Evolutionary conservation across 352 stramenopile genomes (phyloP), one percentile per base, ranked within the genome.

Genomic region (Phytophthora pistaciae): DNA sequence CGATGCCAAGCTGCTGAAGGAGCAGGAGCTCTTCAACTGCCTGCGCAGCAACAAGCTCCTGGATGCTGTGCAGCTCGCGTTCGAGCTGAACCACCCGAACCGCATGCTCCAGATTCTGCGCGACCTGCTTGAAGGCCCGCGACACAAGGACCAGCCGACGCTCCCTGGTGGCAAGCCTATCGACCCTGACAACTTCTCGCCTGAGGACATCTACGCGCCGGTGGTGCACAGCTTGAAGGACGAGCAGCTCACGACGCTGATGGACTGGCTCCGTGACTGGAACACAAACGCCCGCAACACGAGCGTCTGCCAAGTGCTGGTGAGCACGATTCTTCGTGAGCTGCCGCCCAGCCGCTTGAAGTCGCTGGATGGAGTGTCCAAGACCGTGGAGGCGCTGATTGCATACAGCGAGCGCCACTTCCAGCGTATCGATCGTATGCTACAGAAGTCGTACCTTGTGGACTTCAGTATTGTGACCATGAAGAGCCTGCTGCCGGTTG

Each of bases 401-500:
- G 95, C 97, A 20, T 99, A 99, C 84, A 98, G 92, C 36, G 96
- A 99, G 66, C 88, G 97, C 61, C 98, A 99, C 84, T 98, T 99
- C 78, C 94, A 99, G 77, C 92, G 98, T 55, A 89, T 99, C 20
- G 96, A 99, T 71, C 82, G 94, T 54, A 93, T 99, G 66, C 86
- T 99, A 46, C 93, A 98, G 78, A 98, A 97, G 73, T 97, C 96
- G 10, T 99, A 98, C 72, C 77, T 99, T 20, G 85, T 99, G 38
- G 98, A 99, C 73, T 99, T 95, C 48, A 94, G 83, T 75, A 88
- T 96, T 68, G 84, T 92, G 33, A 93, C 85, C 7, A 96, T 96
- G 90, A 94, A 95, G 71, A 94, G 83, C 40, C 68, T 96, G 63
- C 68, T 96, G 50, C 90, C 90, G 4, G 56, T 83, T 23, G 69